These are phyloP conservation scores for Ocimum tenuiflorum DNA, from an alignment of 257 asterid species.

Conservation along the genomic window DNA sequence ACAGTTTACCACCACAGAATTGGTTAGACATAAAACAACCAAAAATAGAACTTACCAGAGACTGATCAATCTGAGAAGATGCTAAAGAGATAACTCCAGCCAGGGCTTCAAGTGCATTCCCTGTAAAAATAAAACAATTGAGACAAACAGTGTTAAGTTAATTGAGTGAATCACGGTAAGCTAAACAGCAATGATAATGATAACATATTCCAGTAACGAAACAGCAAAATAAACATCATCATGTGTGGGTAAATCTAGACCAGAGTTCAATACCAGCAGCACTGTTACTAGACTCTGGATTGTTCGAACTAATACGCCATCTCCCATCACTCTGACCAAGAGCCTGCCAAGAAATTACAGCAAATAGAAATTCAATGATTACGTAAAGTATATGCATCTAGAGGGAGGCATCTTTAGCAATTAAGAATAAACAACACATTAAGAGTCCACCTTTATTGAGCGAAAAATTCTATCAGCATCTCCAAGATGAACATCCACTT, in stretches of 20 bases:
- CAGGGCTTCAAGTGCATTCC: slow-evolving; percentile 79
- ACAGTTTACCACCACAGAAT: background rate
- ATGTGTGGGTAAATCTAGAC: background rate
- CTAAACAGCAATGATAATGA: background rate
- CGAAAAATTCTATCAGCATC: slow-evolving; percentile 67
- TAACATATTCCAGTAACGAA: slow-evolving; percentile 1
- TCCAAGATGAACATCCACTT: slow-evolving; percentile 52
- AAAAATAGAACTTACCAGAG: slow-evolving; percentile 51
- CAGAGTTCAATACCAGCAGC: slow-evolving; percentile 66
- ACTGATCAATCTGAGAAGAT: slow-evolving; percentile 62
- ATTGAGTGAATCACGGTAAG: background rate
- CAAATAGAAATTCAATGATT: slow-evolving; percentile 15
- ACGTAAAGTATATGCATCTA: background rate
- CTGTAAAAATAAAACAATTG: slow-evolving; percentile 32
- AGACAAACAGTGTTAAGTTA: slow-evolving; percentile 5
- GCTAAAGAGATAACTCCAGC: slow-evolving; percentile 83
- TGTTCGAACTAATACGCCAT: slow-evolving; percentile 81
- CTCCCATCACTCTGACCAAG: slow-evolving; percentile 99
- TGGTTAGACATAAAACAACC: background rate
- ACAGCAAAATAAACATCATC: too few relatives aligned
- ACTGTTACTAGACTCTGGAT: slow-evolving; percentile 73
- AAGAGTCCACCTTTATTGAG: slow-evolving; percentile 57
- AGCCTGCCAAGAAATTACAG: slow-evolving; percentile 44
- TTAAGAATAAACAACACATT: slow-evolving; percentile 6
- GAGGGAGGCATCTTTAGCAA: slow-evolving; percentile 11